Base-by-base conservation (phyloP, 768 basidiomycete species). In the Porphyrellus cyaneotinctus region DNA sequence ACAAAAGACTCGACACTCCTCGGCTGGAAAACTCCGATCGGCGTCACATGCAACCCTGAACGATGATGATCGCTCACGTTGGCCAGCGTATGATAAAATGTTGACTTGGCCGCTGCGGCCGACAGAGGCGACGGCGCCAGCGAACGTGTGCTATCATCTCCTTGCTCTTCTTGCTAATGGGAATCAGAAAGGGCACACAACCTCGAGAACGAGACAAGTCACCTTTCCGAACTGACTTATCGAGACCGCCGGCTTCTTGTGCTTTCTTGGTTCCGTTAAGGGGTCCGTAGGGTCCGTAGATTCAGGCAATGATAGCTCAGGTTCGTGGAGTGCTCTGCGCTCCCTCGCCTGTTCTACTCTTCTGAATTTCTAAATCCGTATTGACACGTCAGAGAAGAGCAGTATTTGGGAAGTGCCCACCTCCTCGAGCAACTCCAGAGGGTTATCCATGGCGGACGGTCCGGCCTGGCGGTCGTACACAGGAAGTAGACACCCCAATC, bases 201-300 rank as follows among this genome's bases (percentile, higher is more conserved):
- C 23, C 18, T 24, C 9, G 51, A 46, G 24, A 41, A 53, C 47
- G 22, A 43, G 37, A 46, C 18, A 53, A 72, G n/a, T 52, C 43
- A 84, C 82, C 75, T 83, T 78, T 24, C 84, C 83, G 57, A 84
- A 81, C 17, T 80, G 74, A 49, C 81, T 80, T 38, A 85, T 74
- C 1, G 82, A 83, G 33, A 85, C 73, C 47, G 79, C 82, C 17
- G 77, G 78, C 43, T 76, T 69, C 52, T 76, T 72, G 36, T 67
- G 76, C n/a, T 59, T 62, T 58, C 61, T 69, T 24, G 57, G 23
- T 10, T 48, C 48, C 10, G 45, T 50, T 31, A 66, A 36, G 49
- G 62, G 55, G 62, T 63, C 57, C 47, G 57, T 43, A 41, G 62
- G 55, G 62, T 63, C 57, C 47, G 57, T 43, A 41, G 59, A 38